Evolutionary conservation across 345 rosid species (phyloP), one percentile per base, ranked within the genome.

Genomic region (Luvunga scandens): DNA sequence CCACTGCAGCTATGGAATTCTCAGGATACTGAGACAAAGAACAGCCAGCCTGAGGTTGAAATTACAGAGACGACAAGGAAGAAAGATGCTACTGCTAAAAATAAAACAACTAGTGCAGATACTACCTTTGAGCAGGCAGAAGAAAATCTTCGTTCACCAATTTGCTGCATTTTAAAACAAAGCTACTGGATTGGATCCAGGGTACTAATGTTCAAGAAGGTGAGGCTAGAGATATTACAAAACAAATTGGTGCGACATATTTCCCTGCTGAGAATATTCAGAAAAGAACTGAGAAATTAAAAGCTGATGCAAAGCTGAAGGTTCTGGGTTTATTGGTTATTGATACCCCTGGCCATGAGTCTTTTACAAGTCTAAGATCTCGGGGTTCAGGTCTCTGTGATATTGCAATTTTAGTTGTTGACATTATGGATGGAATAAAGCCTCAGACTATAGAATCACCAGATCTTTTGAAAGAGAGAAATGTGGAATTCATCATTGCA

Each of bases 191-290:
- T 86, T 93, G 91, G 82, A 95, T 93, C 63, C 90, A 97, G 74
- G 98, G 96, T 76, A 95, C 96, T 61, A 93, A 92, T 85, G 97
- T 92, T 61, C 98, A 92, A 87, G 99, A 92, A 88, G 98, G 99
- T 66, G 98, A 95, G 86, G 97, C 94, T 78, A 97, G 98, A 65
- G 99, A 98, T 78, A 93, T 95, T 65, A 95, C 97, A 55, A 97
- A 95, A 75, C 99, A 95, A 85, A 95, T 93, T 75, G 99, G 98
- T 79, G 99, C 97, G 66, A 93, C 99, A 45, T 95, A 93, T 82
- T 91, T 95, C 77, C 99, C 99, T 56, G 94, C 94, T 2, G 92
- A 81, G 82, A 93, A 92, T 86, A 95, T 95, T 78, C 87, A 92
- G n/a, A 98, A 95, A 81, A 91, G 97, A 83, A 93, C 99, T 13